Percentiles rank a stretch among this genome's conserved stretches.
These are phyloP conservation scores for Yarrowia divulgata DNA, from an alignment of 805 yeast species.

Conservation along the genomic window DNA sequence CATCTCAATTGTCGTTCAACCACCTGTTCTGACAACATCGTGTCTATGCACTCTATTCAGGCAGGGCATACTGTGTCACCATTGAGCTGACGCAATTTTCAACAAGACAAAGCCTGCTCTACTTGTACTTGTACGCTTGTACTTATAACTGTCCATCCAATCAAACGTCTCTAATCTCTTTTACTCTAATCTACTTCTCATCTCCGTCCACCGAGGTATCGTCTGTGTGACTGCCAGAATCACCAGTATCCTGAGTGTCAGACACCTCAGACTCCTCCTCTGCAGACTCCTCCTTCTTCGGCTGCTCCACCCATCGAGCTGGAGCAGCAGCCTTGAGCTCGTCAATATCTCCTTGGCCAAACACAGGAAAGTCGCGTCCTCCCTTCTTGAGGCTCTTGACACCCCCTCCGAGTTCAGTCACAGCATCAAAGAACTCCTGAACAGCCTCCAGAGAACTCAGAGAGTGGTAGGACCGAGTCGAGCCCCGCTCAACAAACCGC, in stretches of 20 bases:
- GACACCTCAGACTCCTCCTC: neutral
- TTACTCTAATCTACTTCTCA: neutral
- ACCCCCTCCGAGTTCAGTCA: slow-evolving; percentile 20
- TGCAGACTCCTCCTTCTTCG: neutral
- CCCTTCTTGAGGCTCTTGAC: neutral
- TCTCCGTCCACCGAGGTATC: slow-evolving; percentile 23
- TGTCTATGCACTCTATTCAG: too few relatives aligned
- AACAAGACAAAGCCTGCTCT: too few relatives aligned
- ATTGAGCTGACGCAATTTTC: too few relatives aligned
- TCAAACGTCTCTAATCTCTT: too few relatives aligned
- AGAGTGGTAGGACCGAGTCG: slow-evolving; percentile 17
- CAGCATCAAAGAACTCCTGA: slow-evolving; percentile 2
- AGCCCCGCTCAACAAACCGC: slow-evolving; percentile 9
- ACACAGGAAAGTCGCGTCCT: slow-evolving; percentile 26
- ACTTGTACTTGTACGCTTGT: too few relatives aligned
- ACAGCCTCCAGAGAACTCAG: slow-evolving; percentile 25
- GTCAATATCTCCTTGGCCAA: neutral
- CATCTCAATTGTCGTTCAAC: too few relatives aligned
- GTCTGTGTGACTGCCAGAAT: slow-evolving; percentile 4
- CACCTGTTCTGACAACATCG: too few relatives aligned
- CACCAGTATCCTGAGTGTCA: neutral
- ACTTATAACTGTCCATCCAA: too few relatives aligned
- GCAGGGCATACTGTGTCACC: too few relatives aligned
- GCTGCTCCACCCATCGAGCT: slow-evolving; percentile 23
- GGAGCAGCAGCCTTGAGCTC: slow-evolving; percentile 33